Percentiles rank a stretch among this genome's conserved stretches.
Conservation (phyloP, 1,284 basidiomycete species). For the Melampsora larici-populina region DNA sequence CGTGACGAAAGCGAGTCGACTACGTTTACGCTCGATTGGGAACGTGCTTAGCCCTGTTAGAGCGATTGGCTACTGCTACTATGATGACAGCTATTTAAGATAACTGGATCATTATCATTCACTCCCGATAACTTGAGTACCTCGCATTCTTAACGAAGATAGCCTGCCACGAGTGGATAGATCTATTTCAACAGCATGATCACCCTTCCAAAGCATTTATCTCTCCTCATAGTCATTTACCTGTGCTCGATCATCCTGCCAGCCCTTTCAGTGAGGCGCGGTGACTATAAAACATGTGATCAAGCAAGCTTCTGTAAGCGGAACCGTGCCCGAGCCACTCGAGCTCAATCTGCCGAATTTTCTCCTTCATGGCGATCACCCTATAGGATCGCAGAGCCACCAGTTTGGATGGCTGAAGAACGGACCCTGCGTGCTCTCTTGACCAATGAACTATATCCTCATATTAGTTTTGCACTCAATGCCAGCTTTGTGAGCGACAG, state of each 20-base stretch:
- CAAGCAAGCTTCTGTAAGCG: slow-evolving; percentile 87
- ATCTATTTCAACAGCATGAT: too few relatives aligned
- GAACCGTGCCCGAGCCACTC: slow-evolving; percentile 70
- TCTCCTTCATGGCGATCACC: slow-evolving; percentile 72
- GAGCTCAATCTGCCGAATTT: slow-evolving; percentile 42
- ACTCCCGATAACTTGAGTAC: too few relatives aligned
- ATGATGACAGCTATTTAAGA: too few relatives aligned
- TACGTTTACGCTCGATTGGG: too few relatives aligned
- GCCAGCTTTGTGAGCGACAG: slow-evolving; percentile 66
- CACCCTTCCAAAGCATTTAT: too few relatives aligned
- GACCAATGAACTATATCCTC: slow-evolving; percentile 73
- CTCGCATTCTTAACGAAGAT: too few relatives aligned
- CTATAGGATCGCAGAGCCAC: slow-evolving; percentile 62
- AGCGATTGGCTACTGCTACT: too few relatives aligned
- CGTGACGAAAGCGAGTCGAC: too few relatives aligned
- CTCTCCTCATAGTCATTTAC: too few relatives aligned
- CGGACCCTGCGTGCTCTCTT: slow-evolving; percentile 65
- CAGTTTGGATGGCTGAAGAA: slow-evolving; percentile 56
- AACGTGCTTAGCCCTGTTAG: too few relatives aligned
- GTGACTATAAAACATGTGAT: slow-evolving; percentile 86
- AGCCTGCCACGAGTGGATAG: too few relatives aligned
- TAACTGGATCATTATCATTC: too few relatives aligned
- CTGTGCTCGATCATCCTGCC: not conserved
- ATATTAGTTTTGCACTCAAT: slow-evolving; percentile 73
- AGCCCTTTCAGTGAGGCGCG: slow-evolving; percentile 56